phyloP scores from a whole-genome alignment of 495 filamentous ascomycete genomes.

The Hypoxylon lienhwacheense region DNA sequence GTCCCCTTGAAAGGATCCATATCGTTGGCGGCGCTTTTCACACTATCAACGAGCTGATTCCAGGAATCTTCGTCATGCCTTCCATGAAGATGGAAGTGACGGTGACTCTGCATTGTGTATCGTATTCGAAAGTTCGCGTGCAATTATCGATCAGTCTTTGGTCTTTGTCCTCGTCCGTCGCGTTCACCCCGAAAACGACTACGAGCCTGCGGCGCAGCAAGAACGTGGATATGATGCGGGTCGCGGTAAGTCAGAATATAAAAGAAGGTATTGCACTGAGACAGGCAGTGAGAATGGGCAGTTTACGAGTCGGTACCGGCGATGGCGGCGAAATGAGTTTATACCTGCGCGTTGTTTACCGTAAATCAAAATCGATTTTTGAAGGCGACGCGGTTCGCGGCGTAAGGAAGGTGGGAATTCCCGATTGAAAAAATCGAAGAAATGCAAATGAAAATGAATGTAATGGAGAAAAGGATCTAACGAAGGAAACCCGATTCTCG shows the following conservation, averaged over 20 bases:
- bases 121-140: not conserved
- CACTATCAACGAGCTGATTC: slow-evolving; percentile 27
- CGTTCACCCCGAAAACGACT: slow-evolving; percentile 1
- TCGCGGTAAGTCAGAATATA: slow-evolving; percentile 16
- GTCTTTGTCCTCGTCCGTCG: slow-evolving; percentile 1
- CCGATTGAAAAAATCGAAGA: slow-evolving; percentile 29
- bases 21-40: slow-evolving; percentile 32
- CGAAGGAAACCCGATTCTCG: slow-evolving; percentile 35
- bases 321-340: slow-evolving; percentile 22
- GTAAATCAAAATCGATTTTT: slow-evolving; percentile 16
- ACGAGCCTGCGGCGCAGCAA: slow-evolving; percentile 1
- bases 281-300: slow-evolving; percentile 6
- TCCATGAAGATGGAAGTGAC: slow-evolving; percentile 33
- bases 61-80: slow-evolving; percentile 24
- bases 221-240: not conserved
- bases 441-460: slow-evolving; percentile 35
- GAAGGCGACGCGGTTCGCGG: slow-evolving; percentile 23
- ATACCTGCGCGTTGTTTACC: slow-evolving; percentile 23
- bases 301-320: slow-evolving; percentile 27
- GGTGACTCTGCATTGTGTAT: slow-evolving; percentile 35
- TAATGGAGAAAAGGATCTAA: slow-evolving; percentile 38
- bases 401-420: slow-evolving; percentile 35
- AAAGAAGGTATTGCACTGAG: slow-evolving; percentile 32
- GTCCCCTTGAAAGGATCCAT: slow-evolving; percentile 31
- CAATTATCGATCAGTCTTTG: not conserved